A percentile compares a stretch with the other conserved stretches of the same genome.
Conservation (phyloP, 352 stramenopile species). For the Thalassiosira ordinaria region DNA sequence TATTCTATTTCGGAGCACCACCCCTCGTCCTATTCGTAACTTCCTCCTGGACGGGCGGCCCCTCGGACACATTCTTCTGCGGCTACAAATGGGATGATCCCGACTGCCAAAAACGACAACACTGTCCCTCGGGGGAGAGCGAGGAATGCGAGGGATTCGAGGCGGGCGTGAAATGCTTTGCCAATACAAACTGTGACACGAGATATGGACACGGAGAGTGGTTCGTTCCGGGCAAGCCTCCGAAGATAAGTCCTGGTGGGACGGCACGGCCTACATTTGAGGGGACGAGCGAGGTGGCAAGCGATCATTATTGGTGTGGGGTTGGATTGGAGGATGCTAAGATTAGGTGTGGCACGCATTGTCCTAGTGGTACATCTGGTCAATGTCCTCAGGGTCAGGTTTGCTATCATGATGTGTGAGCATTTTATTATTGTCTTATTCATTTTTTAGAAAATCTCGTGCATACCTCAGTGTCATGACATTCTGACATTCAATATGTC, state of each 20-base stretch:
- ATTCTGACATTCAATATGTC: constrained; percentile 11
- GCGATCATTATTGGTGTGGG: constrained; percentile 59
- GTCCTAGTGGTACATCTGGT: constrained; percentile 26
- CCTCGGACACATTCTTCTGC: constrained; percentile 63
- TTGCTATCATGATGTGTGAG: constrained; percentile 45
- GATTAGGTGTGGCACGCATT: constrained; percentile 52
- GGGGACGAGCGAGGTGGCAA: constrained; percentile 41
- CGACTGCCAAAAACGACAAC: constrained; percentile 48
- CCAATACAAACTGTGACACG: constrained; percentile 53
- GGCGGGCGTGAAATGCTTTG: constrained; percentile 54
- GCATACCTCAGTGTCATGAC: too few relatives aligned
- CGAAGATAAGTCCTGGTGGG: constrained; percentile 37
- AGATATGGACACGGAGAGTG: constrained; percentile 44
- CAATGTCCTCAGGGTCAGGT: constrained; percentile 54
- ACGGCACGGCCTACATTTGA: constrained; percentile 32
- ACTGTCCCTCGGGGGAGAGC: constrained; percentile 47
- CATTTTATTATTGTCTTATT: constrained; percentile 3
- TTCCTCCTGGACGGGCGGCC: constrained; percentile 46
- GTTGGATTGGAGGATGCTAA: constrained; percentile 42
- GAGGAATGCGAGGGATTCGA: constrained; percentile 53
- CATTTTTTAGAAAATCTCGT: neutral
- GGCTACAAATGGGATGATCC: constrained; percentile 60
- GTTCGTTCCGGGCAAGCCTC: constrained; percentile 29
- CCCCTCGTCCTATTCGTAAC: too few relatives aligned
- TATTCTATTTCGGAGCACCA: too few relatives aligned